phyloP scores from a whole-genome alignment of 805 yeast genomes.

The Sugiyamaella qingdaonensis region DNA sequence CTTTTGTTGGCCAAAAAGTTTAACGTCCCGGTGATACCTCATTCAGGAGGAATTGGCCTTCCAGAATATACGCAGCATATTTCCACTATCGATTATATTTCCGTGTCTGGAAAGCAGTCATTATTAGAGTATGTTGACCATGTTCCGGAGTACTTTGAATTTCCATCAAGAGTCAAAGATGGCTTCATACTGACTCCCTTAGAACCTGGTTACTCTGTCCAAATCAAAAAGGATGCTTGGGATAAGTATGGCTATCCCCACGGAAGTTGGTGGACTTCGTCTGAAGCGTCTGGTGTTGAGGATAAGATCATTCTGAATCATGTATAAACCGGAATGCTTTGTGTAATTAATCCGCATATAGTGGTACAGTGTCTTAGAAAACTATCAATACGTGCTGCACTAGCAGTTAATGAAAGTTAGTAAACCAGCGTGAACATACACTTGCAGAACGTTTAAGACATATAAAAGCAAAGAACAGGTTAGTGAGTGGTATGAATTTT shows the following conservation, averaged over 20 bases:
- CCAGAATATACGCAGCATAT: slow-evolving; percentile 32
- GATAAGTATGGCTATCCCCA: slow-evolving; percentile 26
- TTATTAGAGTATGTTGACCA: slow-evolving; percentile 31
- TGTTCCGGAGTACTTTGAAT: slow-evolving; percentile 26
- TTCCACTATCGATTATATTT: slow-evolving; percentile 28
- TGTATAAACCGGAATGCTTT: background rate
- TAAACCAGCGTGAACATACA: background rate
- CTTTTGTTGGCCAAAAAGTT: slow-evolving; percentile 30
- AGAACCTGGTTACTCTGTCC: slow-evolving; percentile 31
- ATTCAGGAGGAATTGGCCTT: slow-evolving; percentile 32
- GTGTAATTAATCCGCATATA: background rate
- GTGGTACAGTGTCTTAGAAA: too few relatives aligned
- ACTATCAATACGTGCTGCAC: too few relatives aligned
- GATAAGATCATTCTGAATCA: slow-evolving; percentile 5
- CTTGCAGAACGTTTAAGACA: too few relatives aligned
- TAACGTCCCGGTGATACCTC: slow-evolving; percentile 30
- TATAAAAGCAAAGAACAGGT: too few relatives aligned
- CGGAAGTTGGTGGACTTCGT: slow-evolving; percentile 29
- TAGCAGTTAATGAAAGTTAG: background rate
- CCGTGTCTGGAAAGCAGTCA: slow-evolving; percentile 28
- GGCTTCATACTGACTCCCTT: slow-evolving; percentile 29
- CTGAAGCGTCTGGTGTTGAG: slow-evolving; percentile 12
- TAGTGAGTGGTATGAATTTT: too few relatives aligned
- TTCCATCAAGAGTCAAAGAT: slow-evolving; percentile 26
- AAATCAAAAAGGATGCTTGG: slow-evolving; percentile 23